Conservation (phyloP, 1,139 yeast species). For the Chernovozyma aurita region DNA sequence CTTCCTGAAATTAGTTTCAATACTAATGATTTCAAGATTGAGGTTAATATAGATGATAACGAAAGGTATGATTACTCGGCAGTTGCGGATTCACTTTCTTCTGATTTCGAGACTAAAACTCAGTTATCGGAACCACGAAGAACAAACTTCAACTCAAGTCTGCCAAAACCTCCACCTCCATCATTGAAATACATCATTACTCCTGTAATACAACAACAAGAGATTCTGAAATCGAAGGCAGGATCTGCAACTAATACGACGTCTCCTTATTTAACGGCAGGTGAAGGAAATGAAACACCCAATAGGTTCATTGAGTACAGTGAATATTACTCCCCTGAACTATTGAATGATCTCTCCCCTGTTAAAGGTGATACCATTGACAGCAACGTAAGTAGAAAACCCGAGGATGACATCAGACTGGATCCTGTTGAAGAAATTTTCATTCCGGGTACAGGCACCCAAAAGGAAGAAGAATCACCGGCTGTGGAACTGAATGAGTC, state of each 20-base stretch:
- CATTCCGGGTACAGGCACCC: neutral
- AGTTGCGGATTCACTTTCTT: neutral
- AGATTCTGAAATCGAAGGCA: neutral
- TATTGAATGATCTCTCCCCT: neutral
- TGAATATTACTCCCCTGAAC: neutral
- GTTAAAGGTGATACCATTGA: neutral
- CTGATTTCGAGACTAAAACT: neutral
- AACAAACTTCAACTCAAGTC: neutral
- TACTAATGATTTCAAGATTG: slow-evolving; percentile 11
- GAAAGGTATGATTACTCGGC: neutral
- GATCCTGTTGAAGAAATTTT: neutral
- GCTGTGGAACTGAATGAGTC: no score
- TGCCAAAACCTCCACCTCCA: neutral
- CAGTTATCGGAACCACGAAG: neutral
- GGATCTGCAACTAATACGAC: neutral
- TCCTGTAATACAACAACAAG: neutral
- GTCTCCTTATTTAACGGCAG: neutral
- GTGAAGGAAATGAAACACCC: neutral
- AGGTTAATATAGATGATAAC: slow-evolving; percentile 1
- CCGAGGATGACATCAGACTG: no score
- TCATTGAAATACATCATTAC: no score
- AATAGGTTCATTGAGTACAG: neutral
- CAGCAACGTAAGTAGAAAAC: neutral
- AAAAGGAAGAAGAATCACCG: no score
- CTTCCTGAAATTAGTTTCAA: slow-evolving; percentile 19